Evolutionary conservation across 192 early-diverging fungal genomes (phyloP).

Genomic region (Geranomyces michiganensis): DNA sequence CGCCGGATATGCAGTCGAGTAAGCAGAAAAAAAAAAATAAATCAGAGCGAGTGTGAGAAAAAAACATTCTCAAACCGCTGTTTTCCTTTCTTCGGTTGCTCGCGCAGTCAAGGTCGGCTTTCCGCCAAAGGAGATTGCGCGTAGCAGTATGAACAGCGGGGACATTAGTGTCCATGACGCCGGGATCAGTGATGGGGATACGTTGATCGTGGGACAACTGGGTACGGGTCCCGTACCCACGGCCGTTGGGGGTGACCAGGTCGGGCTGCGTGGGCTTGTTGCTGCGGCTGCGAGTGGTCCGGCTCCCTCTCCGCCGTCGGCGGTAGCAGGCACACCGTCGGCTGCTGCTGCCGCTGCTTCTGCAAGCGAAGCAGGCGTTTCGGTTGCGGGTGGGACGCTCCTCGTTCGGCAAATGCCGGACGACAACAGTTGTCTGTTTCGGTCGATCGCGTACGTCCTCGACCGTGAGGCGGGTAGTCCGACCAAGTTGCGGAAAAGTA

Average conservation of each 20-base stretch:
- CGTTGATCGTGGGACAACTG: slow-evolving; percentile 28
- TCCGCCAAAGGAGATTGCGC: slow-evolving; percentile 45
- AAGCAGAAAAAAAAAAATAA: background rate
- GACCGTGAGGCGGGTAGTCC: slow-evolving; percentile 29
- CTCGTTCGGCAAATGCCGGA: slow-evolving; percentile 58
- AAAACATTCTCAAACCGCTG: too few species aligned
- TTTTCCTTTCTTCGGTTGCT: background rate
- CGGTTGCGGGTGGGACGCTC: slow-evolving; percentile 21
- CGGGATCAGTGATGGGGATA: slow-evolving; percentile 51
- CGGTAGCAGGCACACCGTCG: background rate
- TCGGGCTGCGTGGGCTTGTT: background rate
- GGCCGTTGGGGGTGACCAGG: background rate
- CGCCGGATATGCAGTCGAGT: slow-evolving; percentile 10
- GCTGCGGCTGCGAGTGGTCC: background rate
- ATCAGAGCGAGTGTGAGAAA: background rate
- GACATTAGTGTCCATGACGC: slow-evolving; percentile 14
- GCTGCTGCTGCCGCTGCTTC: background rate
- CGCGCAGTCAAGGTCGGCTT: slow-evolving; percentile 43
- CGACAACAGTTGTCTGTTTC: slow-evolving; percentile 76
- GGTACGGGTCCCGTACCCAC: too few species aligned
- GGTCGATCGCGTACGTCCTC: slow-evolving; percentile 55
- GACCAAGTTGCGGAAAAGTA: slow-evolving; percentile 40
- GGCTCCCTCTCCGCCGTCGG: background rate
- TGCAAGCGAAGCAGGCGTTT: slow-evolving; percentile 2
- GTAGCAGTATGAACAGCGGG: background rate